phyloP scores from a whole-genome alignment of 1,284 basidiomycete genomes.

The Puccinia polysora region DNA sequence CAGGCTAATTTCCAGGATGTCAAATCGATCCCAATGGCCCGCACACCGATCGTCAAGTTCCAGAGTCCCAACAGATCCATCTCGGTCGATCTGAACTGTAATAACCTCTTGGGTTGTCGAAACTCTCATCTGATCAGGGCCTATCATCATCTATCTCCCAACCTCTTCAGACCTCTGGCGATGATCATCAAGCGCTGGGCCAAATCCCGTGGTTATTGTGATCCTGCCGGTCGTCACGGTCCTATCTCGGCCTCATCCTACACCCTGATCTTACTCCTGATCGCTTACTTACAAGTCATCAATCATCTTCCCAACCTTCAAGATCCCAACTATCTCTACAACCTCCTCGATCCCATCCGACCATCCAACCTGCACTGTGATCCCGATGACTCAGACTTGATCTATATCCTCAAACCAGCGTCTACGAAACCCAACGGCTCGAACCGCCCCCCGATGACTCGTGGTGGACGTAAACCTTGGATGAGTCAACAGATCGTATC shows the following conservation, averaged over 20 bases:
- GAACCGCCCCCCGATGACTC: neutral
- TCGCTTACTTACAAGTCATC: slow-evolving; percentile 29
- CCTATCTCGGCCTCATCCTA: slow-evolving; percentile 21
- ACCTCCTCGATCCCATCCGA: neutral
- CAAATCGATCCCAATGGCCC: slow-evolving; percentile 13
- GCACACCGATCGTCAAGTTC: slow-evolving; percentile 19
- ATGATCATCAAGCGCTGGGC: slow-evolving; percentile 35
- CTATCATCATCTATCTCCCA: slow-evolving; percentile 16
- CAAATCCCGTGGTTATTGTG: slow-evolving; percentile 30
- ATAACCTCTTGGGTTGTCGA: slow-evolving; percentile 21
- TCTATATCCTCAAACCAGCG: neutral
- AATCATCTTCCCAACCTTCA: slow-evolving; percentile 34
- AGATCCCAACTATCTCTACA: neutral
- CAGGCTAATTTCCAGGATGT: slow-evolving; percentile 11
- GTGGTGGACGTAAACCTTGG: no score
- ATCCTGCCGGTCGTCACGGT: slow-evolving; percentile 24
- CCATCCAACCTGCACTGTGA: neutral
- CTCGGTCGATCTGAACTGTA: slow-evolving; percentile 26
- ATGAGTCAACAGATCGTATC: neutral
- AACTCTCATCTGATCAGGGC: slow-evolving; percentile 21
- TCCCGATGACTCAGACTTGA: neutral
- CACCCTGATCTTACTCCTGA: slow-evolving; percentile 27
- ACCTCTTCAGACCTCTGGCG: slow-evolving; percentile 14
- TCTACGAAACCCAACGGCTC: neutral
- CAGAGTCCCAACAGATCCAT: slow-evolving; percentile 5